Conservation (phyloP, 345 rosid species). For the Dimocarpus longan region DNA sequence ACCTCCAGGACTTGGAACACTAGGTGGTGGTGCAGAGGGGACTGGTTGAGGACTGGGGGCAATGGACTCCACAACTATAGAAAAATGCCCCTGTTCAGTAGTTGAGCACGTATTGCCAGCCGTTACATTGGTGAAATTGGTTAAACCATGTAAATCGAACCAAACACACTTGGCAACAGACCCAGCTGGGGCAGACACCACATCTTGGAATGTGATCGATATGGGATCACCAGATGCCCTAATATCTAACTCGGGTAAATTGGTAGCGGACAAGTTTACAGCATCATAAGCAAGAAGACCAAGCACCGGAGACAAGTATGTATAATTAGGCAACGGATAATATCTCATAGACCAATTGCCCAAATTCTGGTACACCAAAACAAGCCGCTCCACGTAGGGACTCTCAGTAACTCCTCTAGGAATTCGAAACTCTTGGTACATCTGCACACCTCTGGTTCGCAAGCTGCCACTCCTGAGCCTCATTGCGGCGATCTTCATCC, state of each 20-base stretch:
- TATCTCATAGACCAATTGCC: constrained; percentile 72
- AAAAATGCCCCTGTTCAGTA: constrained; percentile 75
- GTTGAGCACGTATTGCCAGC: constrained; percentile 62
- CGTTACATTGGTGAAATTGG: constrained; percentile 55
- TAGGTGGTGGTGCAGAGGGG: constrained; percentile 25
- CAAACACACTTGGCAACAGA: constrained; percentile 67
- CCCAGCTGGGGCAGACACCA: constrained; percentile 54
- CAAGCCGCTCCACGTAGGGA: constrained; percentile 83
- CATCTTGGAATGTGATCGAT: constrained; percentile 56
- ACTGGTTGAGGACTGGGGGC: constrained; percentile 51
- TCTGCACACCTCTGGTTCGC: constrained; percentile 46
- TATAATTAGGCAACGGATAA: constrained; percentile 60
- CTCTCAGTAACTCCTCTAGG: constrained; percentile 49
- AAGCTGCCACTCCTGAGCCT: constrained; percentile 93
- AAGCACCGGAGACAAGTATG: constrained; percentile 67
- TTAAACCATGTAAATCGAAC: constrained; percentile 59
- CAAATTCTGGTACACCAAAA: constrained; percentile 83
- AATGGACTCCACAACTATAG: constrained; percentile 67
- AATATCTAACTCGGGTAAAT: constrained; percentile 51
- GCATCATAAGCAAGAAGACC: constrained; percentile 90
- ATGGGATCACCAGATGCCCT: constrained; percentile 55
- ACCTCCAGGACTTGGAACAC: constrained; percentile 22
- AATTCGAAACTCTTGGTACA: constrained; percentile 63
- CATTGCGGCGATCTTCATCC: constrained; percentile 72
- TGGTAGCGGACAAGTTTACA: constrained; percentile 56